A percentile compares a stretch with the other conserved stretches of the same genome.
Conservation (phyloP, 495 filamentous ascomycete species). For the Hypoxylon intermedium region DNA sequence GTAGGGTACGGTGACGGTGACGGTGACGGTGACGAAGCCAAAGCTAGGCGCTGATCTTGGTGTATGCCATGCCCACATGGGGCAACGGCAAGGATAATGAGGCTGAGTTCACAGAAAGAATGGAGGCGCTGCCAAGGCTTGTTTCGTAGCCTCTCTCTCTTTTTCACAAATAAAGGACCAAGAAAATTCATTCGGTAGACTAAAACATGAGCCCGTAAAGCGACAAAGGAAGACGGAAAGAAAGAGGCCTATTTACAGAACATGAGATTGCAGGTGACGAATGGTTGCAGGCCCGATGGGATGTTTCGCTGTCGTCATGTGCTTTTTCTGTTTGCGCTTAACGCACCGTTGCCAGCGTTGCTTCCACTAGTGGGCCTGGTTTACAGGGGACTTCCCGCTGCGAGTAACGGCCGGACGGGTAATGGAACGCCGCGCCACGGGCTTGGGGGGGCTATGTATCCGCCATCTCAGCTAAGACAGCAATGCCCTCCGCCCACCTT, state of each 20-base stretch:
- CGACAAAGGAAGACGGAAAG: no score
- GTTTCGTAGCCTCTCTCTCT: neutral
- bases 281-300: no score
- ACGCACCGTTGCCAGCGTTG: neutral
- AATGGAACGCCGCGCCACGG: conserved; percentile 24
- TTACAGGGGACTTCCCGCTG: conserved; percentile 16
- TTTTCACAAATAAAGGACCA: no score
- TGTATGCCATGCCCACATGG: conserved; percentile 3
- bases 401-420: conserved; percentile 5
- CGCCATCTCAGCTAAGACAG: conserved; percentile 12
- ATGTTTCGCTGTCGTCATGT: conserved; percentile 38
- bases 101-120: conserved; percentile 34
- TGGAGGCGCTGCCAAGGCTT: conserved; percentile 16
- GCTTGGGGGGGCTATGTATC: conserved; percentile 25
- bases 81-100: conserved; percentile 16
- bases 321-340: conserved; percentile 17
- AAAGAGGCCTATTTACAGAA: no score
- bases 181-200: neutral
- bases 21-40: conserved; percentile 10
- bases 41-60: conserved; percentile 23
- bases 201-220: no score
- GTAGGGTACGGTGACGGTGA: neutral
- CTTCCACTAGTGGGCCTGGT: conserved; percentile 5
- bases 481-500: conserved; percentile 2
- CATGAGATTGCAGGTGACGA: no score